Conservation (phyloP, 352 stramenopile genomes). For the Phytopythium oedochilum region DNA sequence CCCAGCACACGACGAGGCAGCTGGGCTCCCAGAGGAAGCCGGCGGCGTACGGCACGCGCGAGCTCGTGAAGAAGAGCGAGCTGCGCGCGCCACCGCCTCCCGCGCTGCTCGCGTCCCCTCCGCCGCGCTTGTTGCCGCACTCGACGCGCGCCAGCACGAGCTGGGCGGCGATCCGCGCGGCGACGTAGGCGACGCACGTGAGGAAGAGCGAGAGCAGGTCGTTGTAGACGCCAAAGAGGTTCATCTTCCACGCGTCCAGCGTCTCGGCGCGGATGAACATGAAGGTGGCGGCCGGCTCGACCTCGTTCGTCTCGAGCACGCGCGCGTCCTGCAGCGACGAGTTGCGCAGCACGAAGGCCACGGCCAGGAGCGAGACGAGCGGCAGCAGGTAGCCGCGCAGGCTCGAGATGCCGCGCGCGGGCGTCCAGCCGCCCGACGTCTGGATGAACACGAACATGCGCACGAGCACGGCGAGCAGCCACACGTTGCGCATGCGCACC, state of each 20-base stretch:
- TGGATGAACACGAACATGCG: slow-evolving; percentile 39
- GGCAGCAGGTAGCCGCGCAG: slow-evolving; percentile 37
- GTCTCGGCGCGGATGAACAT: slow-evolving; percentile 52
- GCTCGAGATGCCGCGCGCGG: slow-evolving; percentile 32
- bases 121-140: slow-evolving; percentile 11
- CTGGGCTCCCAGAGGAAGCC: slow-evolving; percentile 50
- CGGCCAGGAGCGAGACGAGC: slow-evolving; percentile 22
- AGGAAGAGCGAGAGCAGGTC: slow-evolving; percentile 38
- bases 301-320: slow-evolving; percentile 49
- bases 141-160: slow-evolving; percentile 14
- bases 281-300: slow-evolving; percentile 44
- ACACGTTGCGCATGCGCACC: slow-evolving; percentile 48
- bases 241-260: slow-evolving; percentile 56
- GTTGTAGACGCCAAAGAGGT: slow-evolving; percentile 46
- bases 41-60: slow-evolving; percentile 35
- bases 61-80: slow-evolving; percentile 39
- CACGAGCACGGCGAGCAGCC: slow-evolving; percentile 38
- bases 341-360: slow-evolving; percentile 33
- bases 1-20: slow-evolving; percentile 49
- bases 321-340: slow-evolving; percentile 30
- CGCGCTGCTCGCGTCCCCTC: neutral
- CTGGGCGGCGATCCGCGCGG: slow-evolving; percentile 20
- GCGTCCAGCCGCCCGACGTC: slow-evolving; percentile 47
- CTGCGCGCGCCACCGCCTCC: slow-evolving; percentile 1
- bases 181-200: slow-evolving; percentile 31